Base-by-base conservation (phyloP, 2,329 filamentous ascomycete genomes). In the Phyllosticta citriasiana region DNA sequence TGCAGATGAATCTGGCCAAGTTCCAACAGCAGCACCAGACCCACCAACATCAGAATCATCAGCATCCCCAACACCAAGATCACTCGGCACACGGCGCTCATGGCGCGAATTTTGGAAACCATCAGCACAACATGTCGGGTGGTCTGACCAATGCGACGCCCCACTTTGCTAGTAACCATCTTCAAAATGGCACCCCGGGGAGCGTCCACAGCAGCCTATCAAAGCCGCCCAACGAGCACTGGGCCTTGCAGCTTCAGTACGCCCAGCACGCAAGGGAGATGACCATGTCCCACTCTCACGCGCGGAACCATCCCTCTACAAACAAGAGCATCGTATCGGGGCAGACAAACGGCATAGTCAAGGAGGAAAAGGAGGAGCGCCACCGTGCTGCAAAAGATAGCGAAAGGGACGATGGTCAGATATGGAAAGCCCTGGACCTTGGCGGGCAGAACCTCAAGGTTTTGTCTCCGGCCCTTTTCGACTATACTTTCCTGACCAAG, bases 361-460 rank as follows among this genome's bases (percentile, higher is more conserved):
- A 77, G 69, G 72, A 81, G 69, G 72, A 81, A 26, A 77, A 79
- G 63, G 82, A 85, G 65, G 81, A 82, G 66, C 78, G 86, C 67
- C 87, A 87, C 68, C 79, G 88, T 60, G 84, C 88, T 63, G 83
- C 83, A 69, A 80, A 83, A 65, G 85, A 86, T 68, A 67, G 73
- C 52, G 70, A 71, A n/a, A 69, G 73, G 54, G 70, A 75, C 62
- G 73, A 76, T 67, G 77, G 71, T 65, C 88, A 96, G 73, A 88
- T 92, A 69, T 97, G 94, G 94, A 85, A 90, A 73, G 91, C 92
- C 65, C 80, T 99, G 67, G 94, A 99, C 74, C 87, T 97, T 72
- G 94, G 92, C 67, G 94, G 94, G n/a, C 94, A 97, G 77, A 93
- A 93, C 22, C 79, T 99, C 56, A 88, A 91, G 66, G 89, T 91